These are phyloP conservation scores for Magnolia kwangsiensis DNA, from an alignment of 164 flowering plant species.

Conservation along the genomic window DNA sequence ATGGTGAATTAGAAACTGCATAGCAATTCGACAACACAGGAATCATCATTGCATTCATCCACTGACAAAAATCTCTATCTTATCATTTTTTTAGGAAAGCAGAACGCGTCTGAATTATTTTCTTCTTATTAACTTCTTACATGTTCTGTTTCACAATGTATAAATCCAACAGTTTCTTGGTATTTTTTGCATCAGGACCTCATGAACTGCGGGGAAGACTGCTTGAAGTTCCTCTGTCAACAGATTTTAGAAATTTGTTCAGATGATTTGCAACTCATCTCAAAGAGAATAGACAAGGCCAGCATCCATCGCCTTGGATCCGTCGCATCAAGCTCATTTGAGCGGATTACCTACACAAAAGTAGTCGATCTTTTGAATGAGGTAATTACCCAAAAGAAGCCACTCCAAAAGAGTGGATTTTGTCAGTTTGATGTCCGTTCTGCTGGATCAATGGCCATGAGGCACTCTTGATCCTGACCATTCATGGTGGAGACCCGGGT, in stretches of 20 bases:
- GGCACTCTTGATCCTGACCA: too few species aligned
- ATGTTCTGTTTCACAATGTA: not conserved
- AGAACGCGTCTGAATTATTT: not conserved
- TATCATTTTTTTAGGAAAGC: not conserved
- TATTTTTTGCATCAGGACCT: constrained; percentile 44
- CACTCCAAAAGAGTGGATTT: not conserved
- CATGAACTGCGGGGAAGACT: constrained; percentile 66
- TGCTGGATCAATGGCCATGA: too few species aligned
- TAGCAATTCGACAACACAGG: not conserved
- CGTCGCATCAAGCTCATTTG: constrained; percentile 40
- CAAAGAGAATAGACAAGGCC: constrained; percentile 49
- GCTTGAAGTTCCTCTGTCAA: constrained; percentile 66
- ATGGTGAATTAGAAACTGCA: too few species aligned
- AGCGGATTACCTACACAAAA: constrained; percentile 61
- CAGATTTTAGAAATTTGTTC: constrained; percentile 57
- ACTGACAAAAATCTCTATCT: not conserved
- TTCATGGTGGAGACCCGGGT: too few species aligned
- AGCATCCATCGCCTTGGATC: constrained; percentile 42
- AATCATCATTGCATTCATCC: not conserved
- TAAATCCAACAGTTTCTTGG: not conserved
- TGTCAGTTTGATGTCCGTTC: too few species aligned
- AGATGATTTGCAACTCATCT: constrained; percentile 57
- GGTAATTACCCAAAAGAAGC: constrained; percentile 26
- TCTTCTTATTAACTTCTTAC: not conserved
- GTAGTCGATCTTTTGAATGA: constrained; percentile 57